Base-by-base conservation (phyloP, 192 early-diverging fungal species). In the Linderina pennispora region DNA sequence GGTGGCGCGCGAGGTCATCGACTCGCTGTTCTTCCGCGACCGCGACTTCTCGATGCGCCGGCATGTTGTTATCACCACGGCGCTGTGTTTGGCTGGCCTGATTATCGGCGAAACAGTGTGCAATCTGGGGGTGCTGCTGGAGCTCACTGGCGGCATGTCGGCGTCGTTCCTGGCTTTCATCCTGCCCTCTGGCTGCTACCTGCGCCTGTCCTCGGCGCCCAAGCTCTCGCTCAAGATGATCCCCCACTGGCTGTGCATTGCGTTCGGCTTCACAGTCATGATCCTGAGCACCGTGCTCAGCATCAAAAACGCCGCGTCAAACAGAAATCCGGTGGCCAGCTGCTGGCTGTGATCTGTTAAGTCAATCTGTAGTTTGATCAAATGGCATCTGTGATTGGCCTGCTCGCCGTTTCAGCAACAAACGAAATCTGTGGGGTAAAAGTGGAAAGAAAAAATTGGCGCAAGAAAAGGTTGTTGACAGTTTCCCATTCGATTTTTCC, bases 101-200 rank as follows among this genome's bases (percentile, higher is more conserved):
- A 36, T 62, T 1, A 77, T 95, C 8, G 87, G 90, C 2, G 67
- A 92, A 20, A 47, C 77, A 2, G 88, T 87, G 3, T 86, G 84
- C 40, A 80, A 93, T 49, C 56, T 95, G 34, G 92, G 92, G 3
- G 79, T 92, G 43, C 69, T 95, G 11, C 65, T 95, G 17, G 92
- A 95, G 61, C 50, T 95, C 17, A 93, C 90, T 3, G 90, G 90
- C 19, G 88, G 86, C 3, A 77, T 91, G 68, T 88, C 92, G 1
- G 90, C 90, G 0, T 89, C 90, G 11, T 83, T 86, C 21, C 55
- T 93, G 58, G 91, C 92, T 2, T 95, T 85, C 65, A 91, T 95
- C 35, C 43, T 95, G 34, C 92, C 92, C 11, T 80, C 92, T 0
- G 74, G 80, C 0, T 92, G 89, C 42, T 92, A 84, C 55, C 62